Conservation (phyloP, 140 eudicot species). For the Anethum foeniculum region DNA sequence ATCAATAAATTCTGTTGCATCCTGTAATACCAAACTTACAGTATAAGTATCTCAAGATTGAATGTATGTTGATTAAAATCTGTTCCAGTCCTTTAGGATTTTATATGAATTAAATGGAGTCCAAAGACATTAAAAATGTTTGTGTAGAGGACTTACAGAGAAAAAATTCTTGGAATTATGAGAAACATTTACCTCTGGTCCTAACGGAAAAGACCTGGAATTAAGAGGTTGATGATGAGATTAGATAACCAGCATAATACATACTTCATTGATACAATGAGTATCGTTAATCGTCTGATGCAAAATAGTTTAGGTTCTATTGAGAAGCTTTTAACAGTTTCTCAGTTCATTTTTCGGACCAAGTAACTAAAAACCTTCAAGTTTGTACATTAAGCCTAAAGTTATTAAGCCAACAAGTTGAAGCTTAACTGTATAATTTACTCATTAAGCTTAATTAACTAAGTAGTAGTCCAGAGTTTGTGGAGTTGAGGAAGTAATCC, state of each 20-base stretch:
- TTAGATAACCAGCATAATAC: neutral
- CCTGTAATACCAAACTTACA: conserved; percentile 31
- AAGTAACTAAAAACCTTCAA: neutral
- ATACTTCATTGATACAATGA: neutral
- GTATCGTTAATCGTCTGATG: neutral
- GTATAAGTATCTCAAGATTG: neutral
- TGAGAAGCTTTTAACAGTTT: neutral
- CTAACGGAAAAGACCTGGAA: conserved; percentile 60
- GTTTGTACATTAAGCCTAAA: neutral
- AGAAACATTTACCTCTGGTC: conserved; percentile 39
- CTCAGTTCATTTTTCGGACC: neutral
- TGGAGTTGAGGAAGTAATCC: neutral
- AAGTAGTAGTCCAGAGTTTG: neutral
- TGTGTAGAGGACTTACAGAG: conserved; percentile 36
- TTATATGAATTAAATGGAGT: conserved; percentile 11
- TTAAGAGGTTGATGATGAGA: neutral
- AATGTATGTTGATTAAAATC: neutral
- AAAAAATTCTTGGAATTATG: conserved; percentile 29
- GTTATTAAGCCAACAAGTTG: neutral
- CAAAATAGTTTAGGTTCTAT: neutral
- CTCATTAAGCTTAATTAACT: neutral
- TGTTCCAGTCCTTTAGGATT: too few relatives aligned
- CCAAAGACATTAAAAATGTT: neutral
- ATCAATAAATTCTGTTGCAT: conserved; percentile 43
- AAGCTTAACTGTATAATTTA: neutral